phyloP scores from a whole-genome alignment of 768 basidiomycete genomes.

The Brasilioporus rufonigricans region DNA sequence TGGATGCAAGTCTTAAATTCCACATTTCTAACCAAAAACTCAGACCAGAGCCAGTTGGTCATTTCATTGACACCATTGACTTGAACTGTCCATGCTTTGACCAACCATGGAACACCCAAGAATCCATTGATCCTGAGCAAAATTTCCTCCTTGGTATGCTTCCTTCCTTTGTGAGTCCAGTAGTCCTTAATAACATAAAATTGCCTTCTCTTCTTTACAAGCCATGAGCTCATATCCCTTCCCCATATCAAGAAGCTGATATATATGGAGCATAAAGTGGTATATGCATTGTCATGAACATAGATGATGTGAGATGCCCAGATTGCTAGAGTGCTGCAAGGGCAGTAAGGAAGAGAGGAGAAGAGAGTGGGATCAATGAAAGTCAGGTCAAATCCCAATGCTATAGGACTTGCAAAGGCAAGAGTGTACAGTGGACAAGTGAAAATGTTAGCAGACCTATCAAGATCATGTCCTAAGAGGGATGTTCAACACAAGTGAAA shows the following conservation, averaged over 20 bases:
- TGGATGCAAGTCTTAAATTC: background rate
- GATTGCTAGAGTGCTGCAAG: too few relatives aligned
- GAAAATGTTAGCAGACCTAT: background rate
- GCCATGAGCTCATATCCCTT: background rate
- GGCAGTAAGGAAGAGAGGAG: background rate
- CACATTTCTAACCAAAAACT: background rate
- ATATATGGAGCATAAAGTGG: background rate
- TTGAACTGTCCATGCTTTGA: background rate
- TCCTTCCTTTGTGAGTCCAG: background rate
- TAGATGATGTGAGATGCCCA: background rate
- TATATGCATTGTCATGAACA: background rate
- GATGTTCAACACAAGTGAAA: too few relatives aligned
- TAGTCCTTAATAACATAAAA: background rate
- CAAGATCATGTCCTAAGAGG: too few relatives aligned
- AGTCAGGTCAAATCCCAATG: background rate
- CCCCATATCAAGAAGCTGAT: background rate
- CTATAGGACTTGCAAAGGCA: background rate
- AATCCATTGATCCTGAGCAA: background rate
- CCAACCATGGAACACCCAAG: background rate
- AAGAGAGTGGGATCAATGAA: background rate
- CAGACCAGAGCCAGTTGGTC: background rate
- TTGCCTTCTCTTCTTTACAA: background rate
- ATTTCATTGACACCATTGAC: background rate
- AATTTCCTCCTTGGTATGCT: background rate
- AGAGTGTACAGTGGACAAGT: background rate